These are phyloP conservation scores for Blastobotrys proliferans DNA, from an alignment of 1,139 yeast species.

Conservation along the genomic window DNA sequence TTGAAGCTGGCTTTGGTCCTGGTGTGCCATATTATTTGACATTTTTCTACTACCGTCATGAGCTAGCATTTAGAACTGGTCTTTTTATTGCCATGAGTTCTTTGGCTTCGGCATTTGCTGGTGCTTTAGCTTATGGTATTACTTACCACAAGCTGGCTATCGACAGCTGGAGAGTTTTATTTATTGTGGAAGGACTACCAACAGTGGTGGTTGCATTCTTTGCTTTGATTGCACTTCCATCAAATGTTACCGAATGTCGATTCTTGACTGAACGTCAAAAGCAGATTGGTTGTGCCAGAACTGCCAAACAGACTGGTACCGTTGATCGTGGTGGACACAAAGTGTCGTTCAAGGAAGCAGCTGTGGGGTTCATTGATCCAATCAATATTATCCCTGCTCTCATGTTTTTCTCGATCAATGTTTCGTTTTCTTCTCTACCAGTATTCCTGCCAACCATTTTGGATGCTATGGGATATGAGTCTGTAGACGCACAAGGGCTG, in stretches of 20 bases:
- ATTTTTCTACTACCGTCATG: conserved; percentile 31
- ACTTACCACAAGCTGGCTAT: conserved; percentile 22
- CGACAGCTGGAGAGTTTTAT: conserved; percentile 38
- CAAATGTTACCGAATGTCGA: conserved; percentile 41
- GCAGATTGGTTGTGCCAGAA: conserved; percentile 28
- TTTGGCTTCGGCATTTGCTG: conserved; percentile 31
- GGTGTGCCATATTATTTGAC: conserved; percentile 33
- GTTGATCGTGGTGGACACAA: conserved; percentile 18
- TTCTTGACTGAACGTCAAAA: conserved; percentile 28
- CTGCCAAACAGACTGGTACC: conserved; percentile 26
- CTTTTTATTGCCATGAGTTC: conserved; percentile 45
- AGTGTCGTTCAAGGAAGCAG: conserved; percentile 21
- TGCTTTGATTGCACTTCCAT: conserved; percentile 34
- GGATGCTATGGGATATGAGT: conserved; percentile 28
- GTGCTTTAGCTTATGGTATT: conserved; percentile 39
- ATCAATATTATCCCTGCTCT: conserved; percentile 24
- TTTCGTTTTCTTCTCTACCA: conserved; percentile 30
- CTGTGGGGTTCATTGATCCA: conserved; percentile 21
- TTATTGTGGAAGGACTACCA: conserved; percentile 39
- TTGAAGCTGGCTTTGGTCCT: conserved; percentile 33
- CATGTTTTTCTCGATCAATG: conserved; percentile 31
- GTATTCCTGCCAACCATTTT: conserved; percentile 29
- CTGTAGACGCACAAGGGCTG: conserved; percentile 28
- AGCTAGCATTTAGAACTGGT: conserved; percentile 47
- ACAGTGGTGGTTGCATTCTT: conserved; percentile 35